Conservation (phyloP, 176 grass and related monocot species). For the Phyllostachys edulis region DNA sequence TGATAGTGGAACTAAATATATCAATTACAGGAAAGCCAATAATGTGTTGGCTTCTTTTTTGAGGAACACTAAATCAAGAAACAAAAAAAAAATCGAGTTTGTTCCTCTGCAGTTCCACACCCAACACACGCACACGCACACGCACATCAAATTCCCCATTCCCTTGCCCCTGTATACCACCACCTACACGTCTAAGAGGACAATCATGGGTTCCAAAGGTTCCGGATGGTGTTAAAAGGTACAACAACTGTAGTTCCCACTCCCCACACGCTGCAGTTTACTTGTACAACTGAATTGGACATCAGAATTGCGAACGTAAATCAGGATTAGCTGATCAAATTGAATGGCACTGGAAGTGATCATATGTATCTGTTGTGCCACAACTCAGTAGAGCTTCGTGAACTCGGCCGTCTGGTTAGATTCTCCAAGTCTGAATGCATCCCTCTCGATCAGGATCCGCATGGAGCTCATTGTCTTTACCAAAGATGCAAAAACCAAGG, state of each 20-base stretch:
- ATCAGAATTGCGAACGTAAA: conserved; percentile 38
- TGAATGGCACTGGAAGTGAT: not conserved
- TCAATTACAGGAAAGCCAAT: conserved; percentile 42
- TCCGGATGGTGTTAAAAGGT: conserved; percentile 28
- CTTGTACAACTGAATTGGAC: conserved; percentile 53
- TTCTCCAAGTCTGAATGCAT: conserved; percentile 75
- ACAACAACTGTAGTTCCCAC: conserved; percentile 28
- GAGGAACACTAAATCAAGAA: conserved; percentile 23
- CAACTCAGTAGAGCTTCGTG: conserved; percentile 82
- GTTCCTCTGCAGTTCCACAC: conserved; percentile 17
- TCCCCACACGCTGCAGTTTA: conserved; percentile 24
- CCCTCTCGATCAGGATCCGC: conserved; percentile 66
- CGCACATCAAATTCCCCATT: conserved; percentile 14
- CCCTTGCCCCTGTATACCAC: conserved; percentile 30
- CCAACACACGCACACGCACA: not conserved
- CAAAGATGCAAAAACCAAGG: conserved; percentile 67
- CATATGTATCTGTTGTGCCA: conserved; percentile 19
- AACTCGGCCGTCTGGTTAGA: conserved; percentile 52
- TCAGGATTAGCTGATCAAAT: conserved; percentile 44
- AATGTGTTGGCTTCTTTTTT: conserved; percentile 26
- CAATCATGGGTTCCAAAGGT: conserved; percentile 32
- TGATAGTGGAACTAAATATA: conserved; percentile 15
- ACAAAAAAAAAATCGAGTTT: not conserved
- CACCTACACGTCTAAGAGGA: conserved; percentile 39
- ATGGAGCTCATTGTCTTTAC: conserved; percentile 64